phyloP scores from a whole-genome alignment of 2,329 filamentous ascomycete genomes.

The Colletotrichum sp. region DNA sequence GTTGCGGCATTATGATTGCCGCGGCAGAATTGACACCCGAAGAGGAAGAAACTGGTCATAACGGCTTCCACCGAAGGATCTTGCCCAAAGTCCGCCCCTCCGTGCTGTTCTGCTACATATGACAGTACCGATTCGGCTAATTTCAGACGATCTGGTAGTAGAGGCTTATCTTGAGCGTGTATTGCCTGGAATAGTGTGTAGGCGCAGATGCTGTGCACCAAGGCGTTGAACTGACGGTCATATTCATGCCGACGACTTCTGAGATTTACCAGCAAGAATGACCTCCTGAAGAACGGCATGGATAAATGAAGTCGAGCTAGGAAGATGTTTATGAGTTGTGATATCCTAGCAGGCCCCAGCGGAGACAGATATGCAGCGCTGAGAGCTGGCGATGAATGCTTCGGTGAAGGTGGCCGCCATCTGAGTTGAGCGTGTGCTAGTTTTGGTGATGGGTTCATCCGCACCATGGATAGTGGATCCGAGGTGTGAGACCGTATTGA shows the following conservation, averaged over 20 bases:
- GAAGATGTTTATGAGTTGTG: not conserved
- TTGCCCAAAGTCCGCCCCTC: not conserved
- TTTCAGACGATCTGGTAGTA: not conserved
- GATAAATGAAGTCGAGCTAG: not conserved
- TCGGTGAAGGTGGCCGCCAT: not conserved
- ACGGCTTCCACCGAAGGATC: not conserved
- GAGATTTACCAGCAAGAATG: not conserved
- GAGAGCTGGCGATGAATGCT: not conserved
- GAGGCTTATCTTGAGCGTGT: not conserved
- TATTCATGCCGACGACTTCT: not conserved
- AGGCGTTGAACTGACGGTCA: not conserved
- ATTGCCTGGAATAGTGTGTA: not conserved
- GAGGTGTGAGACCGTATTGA: not conserved
- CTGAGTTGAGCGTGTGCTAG: not conserved
- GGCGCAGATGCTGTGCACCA: not conserved
- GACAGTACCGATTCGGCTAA: not conserved
- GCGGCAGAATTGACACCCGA: not conserved
- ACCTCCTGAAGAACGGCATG: not conserved
- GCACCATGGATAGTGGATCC: not conserved
- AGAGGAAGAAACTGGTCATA: not conserved
- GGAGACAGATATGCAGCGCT: not conserved
- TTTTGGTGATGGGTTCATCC: not conserved
- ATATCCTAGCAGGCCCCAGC: not conserved
- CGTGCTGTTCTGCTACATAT: not conserved
- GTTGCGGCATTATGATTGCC: not conserved